Percentiles rank a stretch among this genome's conserved stretches.
Conservation (phyloP, 352 stramenopile genomes). For the Phytophthora pinifolia region DNA sequence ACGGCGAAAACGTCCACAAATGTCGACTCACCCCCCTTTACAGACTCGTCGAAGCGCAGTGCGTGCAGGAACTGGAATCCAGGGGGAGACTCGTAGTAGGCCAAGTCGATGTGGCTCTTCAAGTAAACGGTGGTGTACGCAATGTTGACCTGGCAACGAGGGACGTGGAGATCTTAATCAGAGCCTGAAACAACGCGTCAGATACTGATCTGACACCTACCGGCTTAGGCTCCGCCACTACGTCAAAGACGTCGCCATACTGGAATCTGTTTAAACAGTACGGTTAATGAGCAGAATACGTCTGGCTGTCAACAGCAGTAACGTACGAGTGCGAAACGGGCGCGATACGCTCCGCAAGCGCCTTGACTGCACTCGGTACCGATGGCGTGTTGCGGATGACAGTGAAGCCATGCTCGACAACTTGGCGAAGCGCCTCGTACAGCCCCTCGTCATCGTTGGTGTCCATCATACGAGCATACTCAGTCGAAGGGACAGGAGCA, state of each 20-base stretch:
- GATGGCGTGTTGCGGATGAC: constrained; percentile 79
- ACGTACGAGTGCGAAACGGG: constrained; percentile 81
- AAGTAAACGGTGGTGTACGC: constrained; percentile 92
- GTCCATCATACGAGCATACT: constrained; percentile 72
- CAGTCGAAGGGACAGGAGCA: constrained; percentile 49
- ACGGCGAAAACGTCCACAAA: constrained; percentile 87
- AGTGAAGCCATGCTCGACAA: constrained; percentile 68
- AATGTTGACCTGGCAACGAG: constrained; percentile 87
- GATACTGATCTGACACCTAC: constrained; percentile 30
- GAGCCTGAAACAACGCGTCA: neutral
- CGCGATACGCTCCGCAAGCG: constrained; percentile 73
- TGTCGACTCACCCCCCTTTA: constrained; percentile 83
- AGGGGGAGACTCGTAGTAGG: constrained; percentile 97
- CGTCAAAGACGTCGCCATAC: constrained; percentile 87
- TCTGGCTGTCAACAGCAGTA: neutral
- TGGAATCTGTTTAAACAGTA: constrained; percentile 48
- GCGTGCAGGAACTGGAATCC: constrained; percentile 95
- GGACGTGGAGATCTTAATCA: neutral
- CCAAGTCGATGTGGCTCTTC: constrained; percentile 94
- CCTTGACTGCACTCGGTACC: constrained; percentile 58
- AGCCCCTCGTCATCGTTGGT: constrained; percentile 61
- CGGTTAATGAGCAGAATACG: neutral
- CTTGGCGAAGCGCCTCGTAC: constrained; percentile 63
- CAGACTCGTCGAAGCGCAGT: constrained; percentile 81
- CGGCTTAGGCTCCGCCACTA: constrained; percentile 77